Base-by-base conservation (phyloP, 768 basidiomycete species). In the Leccinum arenicola region DNA sequence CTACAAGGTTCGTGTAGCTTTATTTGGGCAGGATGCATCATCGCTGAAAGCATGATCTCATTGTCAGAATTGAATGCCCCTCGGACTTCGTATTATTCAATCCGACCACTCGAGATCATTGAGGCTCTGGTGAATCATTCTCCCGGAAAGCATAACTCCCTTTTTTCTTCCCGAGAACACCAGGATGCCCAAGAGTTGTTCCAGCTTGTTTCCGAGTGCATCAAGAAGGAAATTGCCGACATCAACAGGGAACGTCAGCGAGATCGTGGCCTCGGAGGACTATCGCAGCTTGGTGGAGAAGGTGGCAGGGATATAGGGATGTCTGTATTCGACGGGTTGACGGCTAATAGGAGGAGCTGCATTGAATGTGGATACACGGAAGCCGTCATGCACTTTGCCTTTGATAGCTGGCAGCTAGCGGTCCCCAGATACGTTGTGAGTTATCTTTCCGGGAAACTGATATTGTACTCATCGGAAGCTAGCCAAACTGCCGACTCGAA, bases 131-230 rank as follows among this genome's bases (percentile, higher is more conserved):
- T 85, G 17, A 70, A 77, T 21, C 79, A 82, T 60, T 76, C 81
- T 38, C 73, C 78, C 35, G 82, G 81, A 52, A 82, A 82, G 67
- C 71, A 80, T 62, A 81, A 82, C 64, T 81, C 88, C 0, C 80
- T 94, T 11, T 88, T 96, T 73, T 84, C 85, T 63, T 93, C 93
- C 1, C 87, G 93, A 12, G 94, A 97, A 70, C 96, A 98, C 71
- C 96, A 98, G 76, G 96, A 98, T 71, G 96, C 96, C 5, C 96
- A 98, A 69, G 96, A 98, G 70, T 82, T 98, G n/a, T 98, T 97
- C 76, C 89, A 96, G 65, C 86, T 98, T 33, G 78, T 98, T 9
- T 89, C 94, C 1, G 94, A 95, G 71, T 90, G 87, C 54, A 80
- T 98, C 64, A 93, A 93, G 74, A 88, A 87, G 61, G 96, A 98